Evolutionary conservation across 2,329 filamentous ascomycete genomes (phyloP), one percentile per base, ranked within the genome.

Genomic region (Spiromastix sp.): DNA sequence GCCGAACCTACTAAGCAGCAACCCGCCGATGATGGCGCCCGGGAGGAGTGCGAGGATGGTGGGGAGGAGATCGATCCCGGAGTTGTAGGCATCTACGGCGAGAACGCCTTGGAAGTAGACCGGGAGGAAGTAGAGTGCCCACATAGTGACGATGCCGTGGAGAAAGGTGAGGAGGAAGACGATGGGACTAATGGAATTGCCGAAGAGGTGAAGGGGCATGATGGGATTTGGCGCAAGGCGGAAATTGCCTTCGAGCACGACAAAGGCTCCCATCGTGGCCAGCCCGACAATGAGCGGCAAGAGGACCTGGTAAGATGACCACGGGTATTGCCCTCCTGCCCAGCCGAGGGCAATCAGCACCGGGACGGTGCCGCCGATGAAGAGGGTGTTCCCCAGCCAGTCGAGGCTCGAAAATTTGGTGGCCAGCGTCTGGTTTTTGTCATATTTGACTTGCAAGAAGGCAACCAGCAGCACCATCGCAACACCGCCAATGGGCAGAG

Each of bases 131-230:
- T 38, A 41, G n/a, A 32, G 42, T 5, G 48, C 38, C 54, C 60
- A 63, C 30, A 32, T 28, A 11, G 24, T 32, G n/a, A 28, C 15
- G n/a, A 56, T 55, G 4, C 52, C 37, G 6, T 63, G 43, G 4
- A 64, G 38, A 3, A 51, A 50, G 26, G 62, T 51, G 2, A 67
- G 33, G 34, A 67, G 62, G 2, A 55, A 60, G 8, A 55, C 40
- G 3, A 52, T 34, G 32, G 57, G 59, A 0, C 47, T 47, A 9
- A 65, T 68, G 3, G 60, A 54, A 44, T 64, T 67, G 1, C 43
- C 49, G 47, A 72, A 69, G 19, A 72, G 52, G 15, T 51, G 48
- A 1, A 52, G 50, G 2, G 66, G 64, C 42, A 71, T 61, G 12
- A 61, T 57, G 0, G 56, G 50, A 31, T 61, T 49, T 29, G n/a